These are phyloP conservation scores for Vitis hybrid DNA, from an alignment of 177 flowering plant genomes.

Conservation along the genomic window DNA sequence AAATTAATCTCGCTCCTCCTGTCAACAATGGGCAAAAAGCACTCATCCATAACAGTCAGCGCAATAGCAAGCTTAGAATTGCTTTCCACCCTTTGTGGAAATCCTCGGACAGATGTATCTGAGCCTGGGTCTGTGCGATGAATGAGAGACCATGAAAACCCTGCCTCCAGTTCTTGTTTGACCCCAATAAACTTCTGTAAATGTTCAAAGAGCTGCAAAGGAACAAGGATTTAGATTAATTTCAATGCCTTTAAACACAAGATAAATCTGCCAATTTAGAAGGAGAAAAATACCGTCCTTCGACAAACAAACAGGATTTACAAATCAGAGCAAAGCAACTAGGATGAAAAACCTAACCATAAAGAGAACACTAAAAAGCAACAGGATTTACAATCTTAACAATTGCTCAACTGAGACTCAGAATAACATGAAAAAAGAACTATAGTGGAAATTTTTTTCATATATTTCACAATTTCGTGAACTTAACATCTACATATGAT, in stretches of 20 bases:
- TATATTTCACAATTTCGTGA: too few relatives aligned
- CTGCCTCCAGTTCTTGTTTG: conserved; percentile 82
- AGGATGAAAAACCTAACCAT: neutral
- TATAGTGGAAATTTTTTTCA: too few relatives aligned
- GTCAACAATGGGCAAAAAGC: conserved; percentile 89
- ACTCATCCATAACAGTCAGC: conserved; percentile 84
- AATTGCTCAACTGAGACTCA: too few relatives aligned
- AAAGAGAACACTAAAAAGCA: too few relatives aligned
- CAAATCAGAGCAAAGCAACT: neutral
- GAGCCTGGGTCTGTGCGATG: conserved; percentile 57
- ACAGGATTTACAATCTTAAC: too few relatives aligned
- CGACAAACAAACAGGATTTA: neutral
- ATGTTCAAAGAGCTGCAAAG: conserved; percentile 62
- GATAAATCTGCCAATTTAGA: conserved; percentile 4
- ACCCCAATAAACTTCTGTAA: conserved; percentile 76
- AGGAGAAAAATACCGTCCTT: neutral
- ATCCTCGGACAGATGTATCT: conserved; percentile 38
- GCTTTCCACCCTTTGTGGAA: conserved; percentile 69
- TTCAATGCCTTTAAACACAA: neutral
- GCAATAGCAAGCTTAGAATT: conserved; percentile 95
- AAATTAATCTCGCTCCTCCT: conserved; percentile 77
- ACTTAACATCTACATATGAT: too few relatives aligned
- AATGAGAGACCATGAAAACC: conserved; percentile 88
- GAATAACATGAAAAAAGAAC: too few relatives aligned
- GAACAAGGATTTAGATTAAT: conserved; percentile 7